Evolutionary conservation across 78 protist species (phyloP).

Genomic region (Ministeria vibrans): DNA sequence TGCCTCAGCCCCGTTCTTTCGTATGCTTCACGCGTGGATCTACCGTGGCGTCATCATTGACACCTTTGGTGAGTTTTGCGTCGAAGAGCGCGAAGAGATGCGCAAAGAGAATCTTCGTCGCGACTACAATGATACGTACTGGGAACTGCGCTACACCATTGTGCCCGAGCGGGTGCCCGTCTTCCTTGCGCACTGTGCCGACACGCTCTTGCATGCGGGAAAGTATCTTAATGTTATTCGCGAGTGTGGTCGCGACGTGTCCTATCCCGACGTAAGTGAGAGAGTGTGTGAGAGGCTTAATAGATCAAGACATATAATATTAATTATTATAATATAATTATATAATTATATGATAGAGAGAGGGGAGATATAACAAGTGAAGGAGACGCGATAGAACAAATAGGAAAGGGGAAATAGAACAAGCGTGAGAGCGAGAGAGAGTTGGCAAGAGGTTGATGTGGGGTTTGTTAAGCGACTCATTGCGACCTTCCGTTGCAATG

Average conservation of each 20-base stretch:
- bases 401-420: too few relatives aligned
- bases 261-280: too few relatives aligned
- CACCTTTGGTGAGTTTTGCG: slow-evolving; percentile 61
- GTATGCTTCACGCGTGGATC: slow-evolving; percentile 62
- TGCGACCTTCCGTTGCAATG: background rate
- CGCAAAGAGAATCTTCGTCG: too few relatives aligned
- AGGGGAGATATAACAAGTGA: too few relatives aligned
- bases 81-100: slow-evolving; percentile 36
- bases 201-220: slow-evolving; percentile 53
- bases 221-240: slow-evolving; percentile 65
- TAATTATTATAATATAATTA: too few relatives aligned
- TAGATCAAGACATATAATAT: too few relatives aligned
- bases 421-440: too few relatives aligned
- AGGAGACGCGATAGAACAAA: too few relatives aligned
- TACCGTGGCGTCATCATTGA: slow-evolving; percentile 52
- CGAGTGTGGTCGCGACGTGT: slow-evolving; percentile 67
- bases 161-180: slow-evolving; percentile 24
- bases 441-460: too few relatives aligned
- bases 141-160: slow-evolving; percentile 45
- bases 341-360: too few relatives aligned
- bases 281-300: too few relatives aligned
- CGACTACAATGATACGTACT: slow-evolving; percentile 37
- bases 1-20: slow-evolving; percentile 57
- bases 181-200: slow-evolving; percentile 20
- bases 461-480: background rate